Conservation (phyloP, 305 asterid genomes). For the Petunia hybrid region DNA sequence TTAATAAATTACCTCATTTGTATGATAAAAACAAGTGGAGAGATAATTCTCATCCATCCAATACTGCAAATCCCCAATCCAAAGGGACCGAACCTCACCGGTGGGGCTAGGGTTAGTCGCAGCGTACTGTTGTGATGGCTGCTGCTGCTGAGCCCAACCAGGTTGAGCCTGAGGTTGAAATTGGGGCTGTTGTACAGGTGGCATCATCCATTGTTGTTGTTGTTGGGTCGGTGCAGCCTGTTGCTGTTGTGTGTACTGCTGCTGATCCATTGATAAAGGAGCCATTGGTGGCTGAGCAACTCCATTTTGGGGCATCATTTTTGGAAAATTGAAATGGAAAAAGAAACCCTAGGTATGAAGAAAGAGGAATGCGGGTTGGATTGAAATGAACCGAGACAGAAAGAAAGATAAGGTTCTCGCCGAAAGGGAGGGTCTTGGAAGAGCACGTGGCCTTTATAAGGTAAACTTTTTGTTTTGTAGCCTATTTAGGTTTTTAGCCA, state of each 20-base stretch:
- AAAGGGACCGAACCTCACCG: conserved; percentile 68
- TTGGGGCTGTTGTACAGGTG: conserved; percentile 54
- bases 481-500: not conserved
- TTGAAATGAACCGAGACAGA: not conserved
- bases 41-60: conserved; percentile 92
- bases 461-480: too few species aligned
- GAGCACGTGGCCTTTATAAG: conserved; percentile 21
- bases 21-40: conserved; percentile 56
- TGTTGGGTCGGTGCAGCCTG: conserved; percentile 48
- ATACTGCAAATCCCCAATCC: conserved; percentile 92
- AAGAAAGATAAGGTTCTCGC: conserved; percentile 15
- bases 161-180: conserved; percentile 56
- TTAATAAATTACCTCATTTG: conserved; percentile 64
- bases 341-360: conserved; percentile 28
- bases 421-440: not conserved
- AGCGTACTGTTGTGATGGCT: conserved; percentile 60
- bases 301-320: conserved; percentile 78
- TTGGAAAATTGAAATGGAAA: conserved; percentile 26
- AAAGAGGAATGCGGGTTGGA: not conserved
- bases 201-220: conserved; percentile 64
- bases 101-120: conserved; percentile 34
- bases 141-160: conserved; percentile 58
- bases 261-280: conserved; percentile 61
- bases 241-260: conserved; percentile 46
- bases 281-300: conserved; percentile 63